phyloP scores from a whole-genome alignment of 1,284 basidiomycete genomes.

The Pulchroboletus neoregius region DNA sequence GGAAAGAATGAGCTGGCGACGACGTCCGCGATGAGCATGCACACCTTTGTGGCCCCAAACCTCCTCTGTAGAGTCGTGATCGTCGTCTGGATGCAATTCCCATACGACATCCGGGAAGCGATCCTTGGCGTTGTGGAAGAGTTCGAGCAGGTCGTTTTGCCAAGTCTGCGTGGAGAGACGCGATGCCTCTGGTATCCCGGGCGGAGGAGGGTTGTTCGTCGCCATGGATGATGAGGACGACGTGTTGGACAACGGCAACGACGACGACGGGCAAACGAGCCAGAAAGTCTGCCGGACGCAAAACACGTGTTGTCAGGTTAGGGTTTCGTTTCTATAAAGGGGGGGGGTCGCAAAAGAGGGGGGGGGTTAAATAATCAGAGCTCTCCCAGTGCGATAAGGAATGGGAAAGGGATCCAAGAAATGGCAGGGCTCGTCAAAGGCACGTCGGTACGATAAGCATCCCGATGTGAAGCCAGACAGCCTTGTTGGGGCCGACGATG shows the following conservation, averaged over 20 bases:
- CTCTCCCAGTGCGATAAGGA: not conserved
- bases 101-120: constrained; percentile 92
- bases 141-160: constrained; percentile 70
- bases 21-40: not conserved
- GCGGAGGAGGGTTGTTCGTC: constrained; percentile 38
- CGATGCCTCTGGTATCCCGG: constrained; percentile 58
- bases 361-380: not conserved
- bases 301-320: constrained; percentile 33
- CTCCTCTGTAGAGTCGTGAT: constrained; percentile 49
- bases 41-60: constrained; percentile 84
- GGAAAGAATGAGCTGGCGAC: constrained; percentile 9
- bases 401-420: too few species aligned
- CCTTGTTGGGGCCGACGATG: not conserved
- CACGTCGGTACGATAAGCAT: not conserved
- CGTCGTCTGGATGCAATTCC: constrained; percentile 61
- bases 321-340: constrained; percentile 22
- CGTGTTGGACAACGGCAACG: constrained; percentile 22
- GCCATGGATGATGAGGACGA: constrained; percentile 32
- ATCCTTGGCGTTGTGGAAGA: constrained; percentile 78
- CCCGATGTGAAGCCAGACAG: constrained; percentile 6
- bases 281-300: constrained; percentile 9
- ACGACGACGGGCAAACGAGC: constrained; percentile 16
- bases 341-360: constrained; percentile 13
- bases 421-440: too few species aligned
- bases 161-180: constrained; percentile 62